Conservation (phyloP, 768 basidiomycete genomes). For the Clathrus columnatus region DNA sequence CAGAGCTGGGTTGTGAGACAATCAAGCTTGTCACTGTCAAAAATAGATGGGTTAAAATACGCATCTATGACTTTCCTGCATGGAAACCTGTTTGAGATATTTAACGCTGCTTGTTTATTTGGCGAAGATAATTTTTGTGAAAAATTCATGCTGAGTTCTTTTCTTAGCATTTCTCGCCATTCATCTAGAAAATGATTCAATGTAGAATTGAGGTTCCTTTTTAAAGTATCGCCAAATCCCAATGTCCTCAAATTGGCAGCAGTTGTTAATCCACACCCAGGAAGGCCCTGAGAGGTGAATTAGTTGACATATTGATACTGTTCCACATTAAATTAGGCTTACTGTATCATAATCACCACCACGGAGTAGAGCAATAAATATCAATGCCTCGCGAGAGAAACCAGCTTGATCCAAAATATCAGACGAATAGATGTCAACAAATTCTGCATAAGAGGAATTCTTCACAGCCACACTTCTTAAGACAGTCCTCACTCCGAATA, state of each 20-base stretch:
- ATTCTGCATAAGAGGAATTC: conserved; percentile 16
- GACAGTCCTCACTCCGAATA: conserved; percentile 32
- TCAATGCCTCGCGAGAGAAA: conserved; percentile 19
- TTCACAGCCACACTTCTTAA: conserved; percentile 23
- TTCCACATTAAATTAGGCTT: background rate
- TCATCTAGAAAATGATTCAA: conserved; percentile 9
- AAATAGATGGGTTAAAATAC: conserved; percentile 25
- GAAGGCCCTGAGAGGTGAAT: background rate
- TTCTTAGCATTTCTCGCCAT: conserved; percentile 18
- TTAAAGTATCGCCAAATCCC: conserved; percentile 23
- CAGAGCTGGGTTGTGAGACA: background rate
- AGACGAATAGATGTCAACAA: conserved; percentile 16
- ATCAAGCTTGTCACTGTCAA: conserved; percentile 17
- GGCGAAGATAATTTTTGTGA: conserved; percentile 15
- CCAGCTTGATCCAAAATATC: conserved; percentile 18
- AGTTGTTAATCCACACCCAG: conserved; percentile 19
- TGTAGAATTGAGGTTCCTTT: conserved; percentile 9
- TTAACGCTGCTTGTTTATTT: conserved; percentile 19
- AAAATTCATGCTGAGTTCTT: conserved; percentile 15
- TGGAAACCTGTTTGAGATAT: conserved; percentile 20
- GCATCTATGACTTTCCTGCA: conserved; percentile 20
- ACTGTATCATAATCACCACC: conserved; percentile 31
- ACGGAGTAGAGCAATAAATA: conserved; percentile 24
- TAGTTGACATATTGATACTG: background rate
- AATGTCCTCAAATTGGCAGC: conserved; percentile 26